phyloP scores from a whole-genome alignment of 192 early-diverging fungal species.

The Backusella macrospora region DNA sequence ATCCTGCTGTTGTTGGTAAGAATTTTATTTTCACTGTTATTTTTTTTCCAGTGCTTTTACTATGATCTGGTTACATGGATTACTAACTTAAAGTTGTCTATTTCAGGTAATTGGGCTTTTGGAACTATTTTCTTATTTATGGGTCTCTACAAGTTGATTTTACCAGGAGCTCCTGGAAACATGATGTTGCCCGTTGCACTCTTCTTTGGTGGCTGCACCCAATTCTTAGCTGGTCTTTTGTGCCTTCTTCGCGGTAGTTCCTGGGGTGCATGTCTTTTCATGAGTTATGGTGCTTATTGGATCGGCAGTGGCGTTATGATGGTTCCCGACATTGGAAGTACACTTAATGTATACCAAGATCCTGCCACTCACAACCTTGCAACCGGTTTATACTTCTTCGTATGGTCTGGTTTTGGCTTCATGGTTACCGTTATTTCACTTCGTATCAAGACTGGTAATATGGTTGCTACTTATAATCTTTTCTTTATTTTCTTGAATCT shows the following conservation, averaged over 20 bases:
- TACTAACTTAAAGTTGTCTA: not conserved
- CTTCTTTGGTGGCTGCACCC: not conserved
- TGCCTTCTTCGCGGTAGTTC: not conserved
- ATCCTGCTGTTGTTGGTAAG: slow-evolving; percentile 7
- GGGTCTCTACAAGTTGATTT: slow-evolving; percentile 1
- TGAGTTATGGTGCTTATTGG: not conserved
- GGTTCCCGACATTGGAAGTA: not conserved
- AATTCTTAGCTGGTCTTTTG: not conserved
- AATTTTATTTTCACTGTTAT: not conserved
- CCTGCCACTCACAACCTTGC: not conserved
- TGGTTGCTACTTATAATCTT: not conserved
- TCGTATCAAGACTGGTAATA: not conserved
- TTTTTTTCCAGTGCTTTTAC: not conserved
- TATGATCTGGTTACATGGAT: not conserved
- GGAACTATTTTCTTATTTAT: slow-evolving; percentile 2
- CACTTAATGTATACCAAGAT: not conserved
- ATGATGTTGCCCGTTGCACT: not conserved
- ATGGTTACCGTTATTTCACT: not conserved
- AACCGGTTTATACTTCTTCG: not conserved
- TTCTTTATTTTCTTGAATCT: not conserved
- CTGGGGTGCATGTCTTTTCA: not conserved
- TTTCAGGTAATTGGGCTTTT: not conserved
- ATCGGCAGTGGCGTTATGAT: not conserved
- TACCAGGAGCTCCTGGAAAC: not conserved
- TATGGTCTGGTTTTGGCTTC: not conserved